Evolutionary conservation across 768 basidiomycete genomes (phyloP).

Genomic region (Kwoniella bestiolae): DNA sequence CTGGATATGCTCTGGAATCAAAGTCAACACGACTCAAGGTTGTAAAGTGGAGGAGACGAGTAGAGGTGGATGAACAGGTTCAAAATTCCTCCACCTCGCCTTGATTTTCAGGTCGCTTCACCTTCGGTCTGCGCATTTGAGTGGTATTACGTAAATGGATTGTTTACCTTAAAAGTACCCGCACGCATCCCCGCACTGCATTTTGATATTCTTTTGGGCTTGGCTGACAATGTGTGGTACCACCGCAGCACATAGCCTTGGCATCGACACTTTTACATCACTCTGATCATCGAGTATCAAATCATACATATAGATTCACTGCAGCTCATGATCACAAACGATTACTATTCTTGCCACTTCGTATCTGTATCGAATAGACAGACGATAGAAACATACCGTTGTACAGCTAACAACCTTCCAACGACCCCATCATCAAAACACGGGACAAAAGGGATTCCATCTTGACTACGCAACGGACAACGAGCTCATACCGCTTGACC

Average conservation of each 20-base stretch:
- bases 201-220: neutral
- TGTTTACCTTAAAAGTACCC: neutral
- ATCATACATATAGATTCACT: neutral
- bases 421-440: neutral
- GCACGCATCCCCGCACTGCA: conserved; percentile 7
- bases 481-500: neutral
- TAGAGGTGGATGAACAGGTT: neutral
- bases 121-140: neutral
- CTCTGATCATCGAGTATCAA: neutral
- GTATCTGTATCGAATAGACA: neutral
- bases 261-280: neutral
- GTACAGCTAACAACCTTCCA: neutral
- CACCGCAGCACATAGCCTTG: conserved; percentile 2
- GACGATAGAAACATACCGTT: no score
- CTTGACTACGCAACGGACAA: neutral
- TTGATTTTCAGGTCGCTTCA: no score
- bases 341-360: neutral
- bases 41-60: neutral
- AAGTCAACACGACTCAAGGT: no score
- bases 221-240: no score
- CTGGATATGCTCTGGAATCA: no score
- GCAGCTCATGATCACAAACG: neutral
- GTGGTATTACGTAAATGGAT: neutral
- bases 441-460: neutral
- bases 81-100: no score